Percentiles rank a stretch among this genome's conserved stretches.
Evolutionary conservation across 352 stramenopile species (phyloP).

Genomic region (Peronosclerospora sorghi): DNA sequence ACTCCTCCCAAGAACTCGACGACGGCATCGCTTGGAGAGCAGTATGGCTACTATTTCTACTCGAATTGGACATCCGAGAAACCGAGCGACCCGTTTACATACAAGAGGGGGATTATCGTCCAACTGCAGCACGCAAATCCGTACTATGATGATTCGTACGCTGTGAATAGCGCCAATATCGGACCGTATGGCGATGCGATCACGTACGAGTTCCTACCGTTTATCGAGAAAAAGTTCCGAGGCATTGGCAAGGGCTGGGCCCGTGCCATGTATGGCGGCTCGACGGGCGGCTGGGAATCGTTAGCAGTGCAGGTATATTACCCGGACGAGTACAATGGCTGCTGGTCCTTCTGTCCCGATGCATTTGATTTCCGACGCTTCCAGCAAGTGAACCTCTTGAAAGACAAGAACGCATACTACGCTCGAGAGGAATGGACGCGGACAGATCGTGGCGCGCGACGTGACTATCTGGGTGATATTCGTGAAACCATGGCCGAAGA

Average conservation of each 20-base stretch:
- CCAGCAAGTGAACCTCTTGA: slow-evolving; percentile 54
- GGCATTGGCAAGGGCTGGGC: slow-evolving; percentile 53
- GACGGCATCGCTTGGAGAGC: slow-evolving; percentile 18
- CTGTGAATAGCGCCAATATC: slow-evolving; percentile 66
- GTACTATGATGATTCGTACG: slow-evolving; percentile 77
- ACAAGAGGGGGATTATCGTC: slow-evolving; percentile 60
- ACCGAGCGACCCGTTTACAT: slow-evolving; percentile 33
- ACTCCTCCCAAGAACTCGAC: slow-evolving; percentile 17
- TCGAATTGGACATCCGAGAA: slow-evolving; percentile 59
- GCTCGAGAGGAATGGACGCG: slow-evolving; percentile 51
- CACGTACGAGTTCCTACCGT: slow-evolving; percentile 64
- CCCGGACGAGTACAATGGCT: slow-evolving; percentile 64
- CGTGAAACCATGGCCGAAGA: slow-evolving; percentile 54
- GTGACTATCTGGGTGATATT: slow-evolving; percentile 54
- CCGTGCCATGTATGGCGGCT: slow-evolving; percentile 67
- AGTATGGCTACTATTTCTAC: slow-evolving; percentile 62
- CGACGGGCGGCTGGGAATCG: slow-evolving; percentile 62
- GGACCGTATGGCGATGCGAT: slow-evolving; percentile 65
- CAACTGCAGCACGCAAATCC: slow-evolving; percentile 68
- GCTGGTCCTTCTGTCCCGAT: slow-evolving; percentile 19
- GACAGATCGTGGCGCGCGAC: slow-evolving; percentile 48
- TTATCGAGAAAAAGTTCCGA: slow-evolving; percentile 44
- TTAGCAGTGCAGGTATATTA: slow-evolving; percentile 23
- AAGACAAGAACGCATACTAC: slow-evolving; percentile 63
- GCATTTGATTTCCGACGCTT: slow-evolving; percentile 67